Percentiles rank a stretch among this genome's conserved stretches.
These are phyloP conservation scores for Luffa aegyptiaca DNA, from an alignment of 306 rosid species.

Conservation along the genomic window DNA sequence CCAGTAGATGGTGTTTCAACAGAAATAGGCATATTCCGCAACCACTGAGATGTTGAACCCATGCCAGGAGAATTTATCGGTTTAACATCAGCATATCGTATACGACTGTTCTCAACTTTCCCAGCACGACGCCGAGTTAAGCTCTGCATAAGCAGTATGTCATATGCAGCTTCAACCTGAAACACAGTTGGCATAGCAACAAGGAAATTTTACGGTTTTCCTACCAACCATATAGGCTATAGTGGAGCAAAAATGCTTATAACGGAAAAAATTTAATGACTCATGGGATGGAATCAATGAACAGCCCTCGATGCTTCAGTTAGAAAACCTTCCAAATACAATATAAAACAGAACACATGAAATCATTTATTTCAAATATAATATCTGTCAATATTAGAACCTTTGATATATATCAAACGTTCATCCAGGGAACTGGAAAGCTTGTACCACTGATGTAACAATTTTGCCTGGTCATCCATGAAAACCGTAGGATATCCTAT, in stretches of 20 bases:
- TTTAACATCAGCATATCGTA: slow-evolving; percentile 92
- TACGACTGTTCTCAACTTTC: slow-evolving; percentile 57
- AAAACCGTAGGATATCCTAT: neutral
- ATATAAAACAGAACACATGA: neutral
- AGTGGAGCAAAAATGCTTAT: neutral
- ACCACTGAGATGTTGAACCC: slow-evolving; percentile 74
- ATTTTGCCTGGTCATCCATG: neutral
- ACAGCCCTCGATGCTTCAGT: neutral
- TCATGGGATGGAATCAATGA: neutral
- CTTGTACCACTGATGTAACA: neutral
- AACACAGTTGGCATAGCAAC: neutral
- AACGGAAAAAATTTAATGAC: neutral
- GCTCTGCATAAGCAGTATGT: slow-evolving; percentile 91
- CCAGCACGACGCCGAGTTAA: slow-evolving; percentile 82
- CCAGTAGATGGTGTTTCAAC: slow-evolving; percentile 62
- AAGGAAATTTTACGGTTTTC: neutral
- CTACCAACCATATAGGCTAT: neutral
- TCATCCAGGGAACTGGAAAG: neutral
- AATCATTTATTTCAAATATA: neutral
- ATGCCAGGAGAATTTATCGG: slow-evolving; percentile 44
- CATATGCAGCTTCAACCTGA: slow-evolving; percentile 98
- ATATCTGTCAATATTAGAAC: neutral
- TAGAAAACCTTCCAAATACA: neutral
- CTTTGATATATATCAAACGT: neutral
- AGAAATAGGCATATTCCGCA: slow-evolving; percentile 61